These are phyloP conservation scores for Hsuehochloa calcarea DNA, from an alignment of 176 grass and related monocot genomes.

Conservation along the genomic window DNA sequence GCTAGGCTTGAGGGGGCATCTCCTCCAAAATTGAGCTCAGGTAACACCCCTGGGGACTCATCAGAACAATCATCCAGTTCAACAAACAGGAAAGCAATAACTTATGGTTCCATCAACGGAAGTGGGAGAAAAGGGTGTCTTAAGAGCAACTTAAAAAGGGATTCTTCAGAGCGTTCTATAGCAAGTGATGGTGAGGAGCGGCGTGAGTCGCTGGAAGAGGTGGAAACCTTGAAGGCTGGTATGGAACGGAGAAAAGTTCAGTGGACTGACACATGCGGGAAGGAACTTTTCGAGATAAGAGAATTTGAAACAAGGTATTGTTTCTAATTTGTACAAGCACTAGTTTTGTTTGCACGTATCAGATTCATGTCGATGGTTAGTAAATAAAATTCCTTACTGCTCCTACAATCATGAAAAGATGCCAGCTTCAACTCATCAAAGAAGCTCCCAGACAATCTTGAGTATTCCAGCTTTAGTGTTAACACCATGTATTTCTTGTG, in stretches of 20 bases:
- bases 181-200: slow-evolving; percentile 49
- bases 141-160: slow-evolving; percentile 65
- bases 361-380: not conserved
- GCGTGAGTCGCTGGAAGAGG: slow-evolving; percentile 60
- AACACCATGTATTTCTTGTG: not conserved
- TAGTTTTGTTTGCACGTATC: not conserved
- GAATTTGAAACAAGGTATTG: slow-evolving; percentile 79
- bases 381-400: not conserved
- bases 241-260: slow-evolving; percentile 73
- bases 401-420: not conserved
- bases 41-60: slow-evolving; percentile 33
- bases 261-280: slow-evolving; percentile 85
- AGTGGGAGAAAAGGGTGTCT: slow-evolving; percentile 63
- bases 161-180: slow-evolving; percentile 57
- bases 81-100: slow-evolving; percentile 22
- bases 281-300: slow-evolving; percentile 86
- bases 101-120: slow-evolving; percentile 20
- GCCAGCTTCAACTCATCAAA: not conserved
- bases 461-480: not conserved
- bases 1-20: slow-evolving; percentile 50
- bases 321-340: not conserved
- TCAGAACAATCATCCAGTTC: slow-evolving; percentile 26
- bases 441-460: not conserved
- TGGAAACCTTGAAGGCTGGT: slow-evolving; percentile 60
- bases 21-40: slow-evolving; percentile 45